Percentiles rank a stretch among this genome's conserved stretches.
Evolutionary conservation across 2,329 filamentous ascomycete genomes (phyloP).

Genomic region (Fusarium poae): DNA sequence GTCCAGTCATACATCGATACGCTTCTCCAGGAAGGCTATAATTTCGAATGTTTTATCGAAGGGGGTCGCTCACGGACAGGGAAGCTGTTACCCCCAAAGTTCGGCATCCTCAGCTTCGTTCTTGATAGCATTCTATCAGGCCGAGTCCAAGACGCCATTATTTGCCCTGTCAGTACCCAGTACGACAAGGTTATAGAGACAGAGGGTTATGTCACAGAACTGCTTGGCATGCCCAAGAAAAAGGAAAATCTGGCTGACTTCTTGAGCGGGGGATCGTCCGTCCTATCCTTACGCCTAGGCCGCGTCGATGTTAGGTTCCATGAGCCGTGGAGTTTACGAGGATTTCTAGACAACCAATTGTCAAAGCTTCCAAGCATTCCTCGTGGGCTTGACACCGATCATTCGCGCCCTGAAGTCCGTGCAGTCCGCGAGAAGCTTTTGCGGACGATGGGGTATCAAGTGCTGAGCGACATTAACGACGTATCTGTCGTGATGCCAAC

Average conservation of each 20-base stretch:
- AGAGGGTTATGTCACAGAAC: constrained; percentile 93
- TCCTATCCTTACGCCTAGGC: constrained; percentile 88
- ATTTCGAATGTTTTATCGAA: constrained; percentile 98
- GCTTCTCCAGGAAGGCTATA: constrained; percentile 88
- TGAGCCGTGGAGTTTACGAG: constrained; percentile 90
- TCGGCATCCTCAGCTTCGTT: constrained; percentile 92
- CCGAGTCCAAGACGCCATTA: constrained; percentile 88
- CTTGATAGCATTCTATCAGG: constrained; percentile 91
- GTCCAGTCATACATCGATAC: constrained; percentile 98
- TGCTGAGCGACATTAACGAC: constrained; percentile 92
- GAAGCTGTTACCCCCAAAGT: constrained; percentile 93
- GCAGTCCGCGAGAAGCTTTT: constrained; percentile 78
- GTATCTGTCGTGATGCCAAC: constrained; percentile 99
- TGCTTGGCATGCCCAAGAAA: constrained; percentile 93
- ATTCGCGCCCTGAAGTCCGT: constrained; percentile 62
- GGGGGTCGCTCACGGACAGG: constrained; percentile 92
- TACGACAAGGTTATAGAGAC: constrained; percentile 99
- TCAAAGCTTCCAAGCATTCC: constrained; percentile 62
- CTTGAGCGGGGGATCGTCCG: constrained; percentile 83
- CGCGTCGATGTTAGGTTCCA: constrained; percentile 96
- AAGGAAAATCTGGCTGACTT: constrained; percentile 95
- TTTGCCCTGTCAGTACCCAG: constrained; percentile 96
- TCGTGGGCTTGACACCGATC: constrained; percentile 60
- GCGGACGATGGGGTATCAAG: constrained; percentile 89
- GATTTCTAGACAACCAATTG: constrained; percentile 84